A percentile compares a stretch with the other conserved stretches of the same genome.
These are phyloP conservation scores for Pseudogymnoascus sp. DNA, from an alignment of 2,329 filamentous ascomycete genomes.

Conservation along the genomic window DNA sequence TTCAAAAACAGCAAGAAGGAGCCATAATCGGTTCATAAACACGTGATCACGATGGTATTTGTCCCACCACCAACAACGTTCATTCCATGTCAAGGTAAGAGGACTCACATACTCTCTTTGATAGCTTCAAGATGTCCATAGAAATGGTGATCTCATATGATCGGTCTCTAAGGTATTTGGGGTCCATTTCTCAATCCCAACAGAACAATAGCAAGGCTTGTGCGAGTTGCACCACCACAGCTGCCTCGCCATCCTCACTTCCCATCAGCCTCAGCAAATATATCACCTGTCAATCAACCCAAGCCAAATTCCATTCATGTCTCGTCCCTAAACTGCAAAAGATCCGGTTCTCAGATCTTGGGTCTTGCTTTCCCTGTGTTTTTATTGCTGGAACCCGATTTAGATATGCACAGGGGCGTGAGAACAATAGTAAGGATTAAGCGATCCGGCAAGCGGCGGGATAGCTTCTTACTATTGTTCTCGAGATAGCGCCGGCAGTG, in stretches of 20 bases:
- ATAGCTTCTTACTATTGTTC: slow-evolving; percentile 4
- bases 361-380: not conserved
- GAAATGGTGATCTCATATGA: not conserved
- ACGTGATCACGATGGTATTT: not conserved
- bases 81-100: not conserved
- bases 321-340: not conserved
- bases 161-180: not conserved
- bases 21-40: not conserved
- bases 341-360: not conserved
- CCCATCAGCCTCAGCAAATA: slow-evolving; percentile 1
- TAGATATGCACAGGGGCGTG: not conserved
- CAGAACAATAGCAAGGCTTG: not conserved
- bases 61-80: not conserved
- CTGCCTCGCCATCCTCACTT: not conserved
- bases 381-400: not conserved
- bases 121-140: not conserved
- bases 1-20: not conserved
- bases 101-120: not conserved
- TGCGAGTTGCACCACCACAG: not conserved
- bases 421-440: slow-evolving; percentile 7
- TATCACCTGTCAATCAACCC: not conserved
- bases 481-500: slow-evolving; percentile 3
- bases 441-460: not conserved
- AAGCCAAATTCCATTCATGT: not conserved
- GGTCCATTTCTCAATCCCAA: not conserved